These are phyloP conservation scores for Telopea speciosissima DNA, from an alignment of 177 flowering plant genomes.

Conservation along the genomic window DNA sequence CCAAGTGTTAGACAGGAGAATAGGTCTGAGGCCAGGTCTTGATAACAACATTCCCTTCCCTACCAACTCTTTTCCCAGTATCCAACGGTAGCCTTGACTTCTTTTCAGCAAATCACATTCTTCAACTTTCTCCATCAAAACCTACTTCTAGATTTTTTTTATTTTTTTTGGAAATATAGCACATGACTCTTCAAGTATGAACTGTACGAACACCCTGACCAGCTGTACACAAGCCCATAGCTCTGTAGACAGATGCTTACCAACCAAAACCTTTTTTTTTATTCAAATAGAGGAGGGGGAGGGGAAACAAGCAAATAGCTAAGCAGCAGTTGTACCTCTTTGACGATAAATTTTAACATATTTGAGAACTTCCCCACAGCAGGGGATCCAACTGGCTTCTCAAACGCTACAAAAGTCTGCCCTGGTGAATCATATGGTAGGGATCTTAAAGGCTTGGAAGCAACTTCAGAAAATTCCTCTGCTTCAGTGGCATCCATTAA, in stretches of 20 bases:
- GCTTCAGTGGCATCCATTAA: slow-evolving; percentile 93
- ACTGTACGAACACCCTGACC: not conserved
- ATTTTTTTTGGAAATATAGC: not conserved
- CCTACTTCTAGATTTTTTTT: too few relatives aligned
- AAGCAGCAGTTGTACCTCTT: slow-evolving; percentile 52
- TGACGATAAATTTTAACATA: slow-evolving; percentile 63
- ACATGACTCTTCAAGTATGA: not conserved
- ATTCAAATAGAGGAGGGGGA: not conserved
- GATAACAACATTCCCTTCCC: not conserved
- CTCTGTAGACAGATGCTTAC: not conserved
- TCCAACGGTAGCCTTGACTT: not conserved
- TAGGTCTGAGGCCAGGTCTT: too few relatives aligned
- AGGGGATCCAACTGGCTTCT: slow-evolving; percentile 79
- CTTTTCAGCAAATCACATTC: too few relatives aligned
- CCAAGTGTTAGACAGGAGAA: too few relatives aligned
- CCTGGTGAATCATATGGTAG: slow-evolving; percentile 96
- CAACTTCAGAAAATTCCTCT: slow-evolving; percentile 74
- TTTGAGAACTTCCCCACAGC: slow-evolving; percentile 88
- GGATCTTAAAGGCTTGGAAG: slow-evolving; percentile 64
- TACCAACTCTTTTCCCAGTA: not conserved
- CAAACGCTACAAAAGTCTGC: slow-evolving; percentile 87
- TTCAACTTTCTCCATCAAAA: too few relatives aligned
- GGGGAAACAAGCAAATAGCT: not conserved
- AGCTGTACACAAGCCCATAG: not conserved
- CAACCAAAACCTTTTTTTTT: not conserved